Evolutionary conservation across 2,329 filamentous ascomycete genomes (phyloP).

Genomic region (Clarireedia paspali): DNA sequence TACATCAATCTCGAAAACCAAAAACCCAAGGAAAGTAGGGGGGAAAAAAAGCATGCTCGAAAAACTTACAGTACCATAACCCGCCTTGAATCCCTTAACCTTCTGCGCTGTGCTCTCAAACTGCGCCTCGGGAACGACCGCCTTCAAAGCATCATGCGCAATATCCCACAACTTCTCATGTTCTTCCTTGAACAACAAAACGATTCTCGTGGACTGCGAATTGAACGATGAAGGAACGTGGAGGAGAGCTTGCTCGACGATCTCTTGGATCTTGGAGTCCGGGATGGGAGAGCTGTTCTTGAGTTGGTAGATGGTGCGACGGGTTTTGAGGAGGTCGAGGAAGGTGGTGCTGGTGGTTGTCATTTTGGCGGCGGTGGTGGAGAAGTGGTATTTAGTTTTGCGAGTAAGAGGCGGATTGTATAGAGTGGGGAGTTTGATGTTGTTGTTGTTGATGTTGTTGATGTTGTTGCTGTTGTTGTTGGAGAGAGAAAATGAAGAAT

Average conservation of each 20-base stretch:
- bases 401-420: too few relatives aligned
- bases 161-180: slow-evolving; percentile 87
- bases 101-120: slow-evolving; percentile 18
- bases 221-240: slow-evolving; percentile 81
- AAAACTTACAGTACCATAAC: slow-evolving; percentile 64
- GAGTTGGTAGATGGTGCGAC: slow-evolving; percentile 63
- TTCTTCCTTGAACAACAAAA: slow-evolving; percentile 73
- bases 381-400: neutral
- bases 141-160: slow-evolving; percentile 54
- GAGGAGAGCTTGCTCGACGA: slow-evolving; percentile 56
- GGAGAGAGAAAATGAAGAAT: too few relatives aligned
- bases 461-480: neutral
- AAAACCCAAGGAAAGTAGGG: neutral
- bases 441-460: neutral
- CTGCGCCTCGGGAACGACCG: slow-evolving; percentile 51
- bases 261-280: slow-evolving; percentile 52
- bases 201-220: slow-evolving; percentile 71
- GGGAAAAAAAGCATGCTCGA: neutral
- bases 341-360: slow-evolving; percentile 35
- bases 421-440: too few relatives aligned
- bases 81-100: slow-evolving; percentile 54
- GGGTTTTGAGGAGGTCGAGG: slow-evolving; percentile 53
- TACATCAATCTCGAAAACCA: neutral
- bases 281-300: slow-evolving; percentile 54
- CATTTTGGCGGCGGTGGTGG: neutral